Evolutionary conservation across 2,329 filamentous ascomycete genomes (phyloP).

Genomic region (Escovopsis weberi): DNA sequence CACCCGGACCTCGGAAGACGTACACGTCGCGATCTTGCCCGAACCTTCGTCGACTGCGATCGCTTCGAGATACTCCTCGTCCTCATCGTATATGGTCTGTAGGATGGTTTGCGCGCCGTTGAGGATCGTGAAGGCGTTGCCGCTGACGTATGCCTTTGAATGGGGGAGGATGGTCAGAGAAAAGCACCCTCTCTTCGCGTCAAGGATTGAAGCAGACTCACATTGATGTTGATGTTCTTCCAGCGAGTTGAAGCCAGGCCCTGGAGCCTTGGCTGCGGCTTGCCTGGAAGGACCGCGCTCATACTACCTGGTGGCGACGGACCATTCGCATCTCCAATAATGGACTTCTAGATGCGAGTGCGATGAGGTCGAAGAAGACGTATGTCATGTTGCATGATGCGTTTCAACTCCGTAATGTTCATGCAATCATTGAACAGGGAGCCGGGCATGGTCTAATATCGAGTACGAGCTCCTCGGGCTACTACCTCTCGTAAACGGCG

Average conservation of each 20-base stretch:
- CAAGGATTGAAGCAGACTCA: conserved; percentile 24
- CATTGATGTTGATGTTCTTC: conserved; percentile 58
- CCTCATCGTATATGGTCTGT: conserved; percentile 84
- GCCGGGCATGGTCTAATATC: too few relatives aligned
- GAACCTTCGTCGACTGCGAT: conserved; percentile 68
- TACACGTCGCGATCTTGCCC: conserved; percentile 73
- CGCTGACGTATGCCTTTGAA: conserved; percentile 70
- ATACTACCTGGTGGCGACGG: conserved; percentile 31
- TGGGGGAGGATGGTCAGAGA: too few relatives aligned
- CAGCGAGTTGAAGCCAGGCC: conserved; percentile 61
- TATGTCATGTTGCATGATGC: not conserved
- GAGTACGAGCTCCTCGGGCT: too few relatives aligned
- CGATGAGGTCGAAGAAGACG: not conserved
- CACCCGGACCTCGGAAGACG: conserved; percentile 51
- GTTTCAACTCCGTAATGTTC: not conserved
- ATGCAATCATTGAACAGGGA: not conserved
- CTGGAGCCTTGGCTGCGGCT: conserved; percentile 64
- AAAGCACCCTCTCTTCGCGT: not conserved
- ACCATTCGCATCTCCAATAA: not conserved
- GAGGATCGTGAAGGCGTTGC: conserved; percentile 75
- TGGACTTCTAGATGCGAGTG: not conserved
- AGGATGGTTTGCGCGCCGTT: conserved; percentile 58
- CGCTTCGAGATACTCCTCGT: conserved; percentile 52
- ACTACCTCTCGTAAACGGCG: too few relatives aligned
- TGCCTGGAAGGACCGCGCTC: conserved; percentile 67